These are phyloP conservation scores for Aspergillus spinulosporus DNA, from an alignment of 2,329 filamentous ascomycete genomes.

Conservation along the genomic window DNA sequence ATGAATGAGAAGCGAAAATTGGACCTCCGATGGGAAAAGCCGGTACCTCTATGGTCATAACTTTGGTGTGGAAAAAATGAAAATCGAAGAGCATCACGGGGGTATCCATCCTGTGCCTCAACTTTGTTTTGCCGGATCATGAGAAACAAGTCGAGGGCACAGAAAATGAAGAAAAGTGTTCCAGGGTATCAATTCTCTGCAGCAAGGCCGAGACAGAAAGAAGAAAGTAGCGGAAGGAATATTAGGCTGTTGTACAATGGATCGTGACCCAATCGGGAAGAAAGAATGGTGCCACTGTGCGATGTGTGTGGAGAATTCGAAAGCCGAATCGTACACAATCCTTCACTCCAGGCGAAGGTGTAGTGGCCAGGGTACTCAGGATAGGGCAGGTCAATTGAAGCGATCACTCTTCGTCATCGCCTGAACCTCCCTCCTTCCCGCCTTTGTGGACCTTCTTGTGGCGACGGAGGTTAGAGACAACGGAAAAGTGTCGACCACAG, in stretches of 20 bases:
- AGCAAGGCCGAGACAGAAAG: slow-evolving; percentile 24
- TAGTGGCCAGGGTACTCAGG: slow-evolving; percentile 18
- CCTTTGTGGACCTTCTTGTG: slow-evolving; percentile 96
- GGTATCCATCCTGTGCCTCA: slow-evolving; percentile 21
- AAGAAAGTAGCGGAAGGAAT: slow-evolving; percentile 25
- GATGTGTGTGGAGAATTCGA: slow-evolving; percentile 14
- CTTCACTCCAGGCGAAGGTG: slow-evolving; percentile 6
- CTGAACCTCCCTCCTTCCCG: slow-evolving; percentile 42
- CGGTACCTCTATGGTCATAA: slow-evolving; percentile 45
- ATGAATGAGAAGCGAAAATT: slow-evolving; percentile 14
- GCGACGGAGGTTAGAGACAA: slow-evolving; percentile 90
- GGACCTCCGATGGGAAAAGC: slow-evolving; percentile 30
- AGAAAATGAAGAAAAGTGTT: slow-evolving; percentile 17
- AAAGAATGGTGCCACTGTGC: slow-evolving; percentile 18
- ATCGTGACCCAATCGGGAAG: slow-evolving; percentile 22
- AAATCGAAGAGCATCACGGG: slow-evolving; percentile 23
- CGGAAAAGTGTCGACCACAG: slow-evolving; percentile 93
- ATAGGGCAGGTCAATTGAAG: slow-evolving; percentile 13
- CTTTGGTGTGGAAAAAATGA: slow-evolving; percentile 13
- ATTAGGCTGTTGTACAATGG: slow-evolving; percentile 38
- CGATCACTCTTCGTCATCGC: slow-evolving; percentile 44
- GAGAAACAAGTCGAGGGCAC: slow-evolving; percentile 22
- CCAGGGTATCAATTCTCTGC: slow-evolving; percentile 33
- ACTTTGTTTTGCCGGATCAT: slow-evolving; percentile 24
- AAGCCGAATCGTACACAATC: slow-evolving; percentile 10